Base-by-base conservation (phyloP, 164 flowering plant genomes). In the Tetrastigma voinierianum region DNA sequence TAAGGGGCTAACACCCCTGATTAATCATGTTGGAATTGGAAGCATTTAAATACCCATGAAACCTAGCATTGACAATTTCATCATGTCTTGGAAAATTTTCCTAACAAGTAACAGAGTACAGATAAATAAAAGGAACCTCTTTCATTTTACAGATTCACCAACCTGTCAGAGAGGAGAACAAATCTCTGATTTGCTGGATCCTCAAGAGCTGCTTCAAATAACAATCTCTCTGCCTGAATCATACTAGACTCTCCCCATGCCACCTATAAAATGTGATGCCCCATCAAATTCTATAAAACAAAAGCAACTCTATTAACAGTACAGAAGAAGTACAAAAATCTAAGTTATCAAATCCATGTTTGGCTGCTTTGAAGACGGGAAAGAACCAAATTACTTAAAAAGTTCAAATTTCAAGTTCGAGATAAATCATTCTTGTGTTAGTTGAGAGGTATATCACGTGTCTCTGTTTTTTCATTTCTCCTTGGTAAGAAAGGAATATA, bases 141-240 rank as follows among this genome's bases (percentile, higher is more conserved):
- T 49, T 49, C 11, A 18, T 49, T 16, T 16, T 16, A 20, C 17
- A 45, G 13, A 32, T 44, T 59, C 9, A 54, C 54, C 6, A 46
- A 94, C 98, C 98, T 91, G 69, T 95, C 99, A 21, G 99, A 95
- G 23, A 95, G 80, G 46, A 95, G 96, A 68, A 95, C 81, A 77
- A 95, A 95, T 82, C 96, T 83, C 75, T 87, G 96, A 70, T 92
- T 95, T 47, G 94, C 90, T 0, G 90, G 91, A 77, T 95, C 97
- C 62, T 83, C 74, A 60, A 95, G 87, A 54, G 99, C 97, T 59
- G 78, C 80, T 19, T 60, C 88, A 47, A 95, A 70, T 58, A 95
- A 76, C 76, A 91, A 77, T 71, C 87, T 82, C 80, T 95, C 97
- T 1, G 97, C 99, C 70, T 77, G 76, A 70, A 95, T 89, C 99